Evolutionary conservation across 2,329 filamentous ascomycete genomes (phyloP).

Genomic region (Ophiostoma populinum): DNA sequence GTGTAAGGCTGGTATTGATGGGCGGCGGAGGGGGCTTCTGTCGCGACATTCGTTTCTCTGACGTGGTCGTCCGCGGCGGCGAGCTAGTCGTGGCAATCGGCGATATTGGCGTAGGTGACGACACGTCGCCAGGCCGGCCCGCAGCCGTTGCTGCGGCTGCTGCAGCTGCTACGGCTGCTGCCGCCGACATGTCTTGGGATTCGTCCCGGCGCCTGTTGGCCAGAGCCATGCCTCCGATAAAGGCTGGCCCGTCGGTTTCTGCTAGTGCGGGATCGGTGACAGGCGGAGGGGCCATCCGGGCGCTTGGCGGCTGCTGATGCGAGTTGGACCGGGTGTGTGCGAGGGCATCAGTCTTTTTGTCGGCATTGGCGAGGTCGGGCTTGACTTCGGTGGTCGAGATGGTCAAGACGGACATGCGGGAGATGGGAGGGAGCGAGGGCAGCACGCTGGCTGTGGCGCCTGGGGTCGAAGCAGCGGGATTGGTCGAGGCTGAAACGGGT

Average conservation of each 20-base stretch:
- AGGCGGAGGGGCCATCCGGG: too few relatives aligned
- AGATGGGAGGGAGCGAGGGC: conserved; percentile 33
- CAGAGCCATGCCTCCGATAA: conserved; percentile 38
- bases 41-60: conserved; percentile 15
- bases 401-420: conserved; percentile 23
- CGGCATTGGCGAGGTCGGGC: conserved; percentile 7
- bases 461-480: conserved; percentile 7
- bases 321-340: too few relatives aligned
- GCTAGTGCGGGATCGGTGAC: conserved; percentile 15
- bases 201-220: conserved; percentile 28
- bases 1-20: conserved; percentile 19
- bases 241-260: conserved; percentile 23
- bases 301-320: too few relatives aligned
- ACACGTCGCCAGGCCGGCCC: too few relatives aligned
- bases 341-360: too few relatives aligned
- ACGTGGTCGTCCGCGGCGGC: too few relatives aligned
- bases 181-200: conserved; percentile 10
- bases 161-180: conserved; percentile 9
- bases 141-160: conserved; percentile 4
- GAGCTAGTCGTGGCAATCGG: too few relatives aligned
- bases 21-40: conserved; percentile 20
- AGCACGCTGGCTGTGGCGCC: conserved; percentile 21
- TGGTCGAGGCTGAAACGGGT: not conserved
- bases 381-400: conserved; percentile 26
- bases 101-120: too few relatives aligned